Evolutionary conservation across 1,139 yeast genomes (phyloP).

Genomic region (Tardiomyces digboiensis): DNA sequence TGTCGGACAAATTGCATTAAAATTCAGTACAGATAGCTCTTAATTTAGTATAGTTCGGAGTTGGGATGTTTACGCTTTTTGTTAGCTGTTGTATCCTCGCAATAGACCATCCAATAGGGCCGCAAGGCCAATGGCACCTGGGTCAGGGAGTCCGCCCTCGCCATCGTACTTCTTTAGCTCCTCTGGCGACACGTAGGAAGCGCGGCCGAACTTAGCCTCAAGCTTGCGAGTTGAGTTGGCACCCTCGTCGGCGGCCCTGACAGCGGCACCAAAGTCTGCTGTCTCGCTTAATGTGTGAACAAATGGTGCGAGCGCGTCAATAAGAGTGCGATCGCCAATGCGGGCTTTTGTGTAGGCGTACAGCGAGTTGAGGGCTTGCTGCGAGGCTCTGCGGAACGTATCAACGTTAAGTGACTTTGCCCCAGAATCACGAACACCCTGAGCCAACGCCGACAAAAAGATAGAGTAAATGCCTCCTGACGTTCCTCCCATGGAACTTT

Average conservation of each 20-base stretch:
- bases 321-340: constrained; percentile 80
- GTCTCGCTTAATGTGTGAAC: constrained; percentile 48
- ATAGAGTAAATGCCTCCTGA: constrained; percentile 92
- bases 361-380: constrained; percentile 48
- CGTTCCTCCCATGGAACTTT: constrained; percentile 93
- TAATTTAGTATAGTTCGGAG: too few relatives aligned
- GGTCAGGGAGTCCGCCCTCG: constrained; percentile 64
- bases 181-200: constrained; percentile 71
- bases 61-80: too few relatives aligned
- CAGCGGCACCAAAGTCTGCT: constrained; percentile 48
- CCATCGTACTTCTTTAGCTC: constrained; percentile 35
- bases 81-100: too few relatives aligned
- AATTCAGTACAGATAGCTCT: too few relatives aligned
- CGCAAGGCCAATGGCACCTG: constrained; percentile 59
- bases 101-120: constrained; percentile 21
- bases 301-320: constrained; percentile 85
- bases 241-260: constrained; percentile 60
- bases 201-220: constrained; percentile 87
- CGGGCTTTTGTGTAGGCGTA: constrained; percentile 84
- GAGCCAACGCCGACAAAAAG: constrained; percentile 57
- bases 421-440: constrained; percentile 32
- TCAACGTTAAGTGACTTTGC: constrained; percentile 27
- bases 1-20: too few relatives aligned
- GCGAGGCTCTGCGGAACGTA: constrained; percentile 35
- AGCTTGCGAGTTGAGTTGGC: constrained; percentile 65